Evolutionary conservation across 2,329 filamentous ascomycete species (phyloP).

Genomic region (Fusarium brachygibbosum): DNA sequence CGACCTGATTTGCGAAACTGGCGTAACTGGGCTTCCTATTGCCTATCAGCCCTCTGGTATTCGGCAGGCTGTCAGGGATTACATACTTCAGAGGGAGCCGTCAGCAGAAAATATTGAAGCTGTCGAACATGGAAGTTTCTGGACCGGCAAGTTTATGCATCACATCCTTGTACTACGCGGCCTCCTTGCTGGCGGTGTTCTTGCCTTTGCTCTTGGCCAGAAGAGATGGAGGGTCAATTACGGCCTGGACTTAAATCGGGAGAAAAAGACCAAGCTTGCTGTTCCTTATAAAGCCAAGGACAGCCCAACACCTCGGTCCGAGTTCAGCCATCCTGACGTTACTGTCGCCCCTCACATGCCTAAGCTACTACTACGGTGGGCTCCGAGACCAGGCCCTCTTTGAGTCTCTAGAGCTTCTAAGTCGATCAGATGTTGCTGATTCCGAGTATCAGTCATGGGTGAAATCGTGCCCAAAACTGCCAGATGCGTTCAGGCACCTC

Average conservation of each 20-base stretch:
- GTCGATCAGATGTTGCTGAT: conserved; percentile 64
- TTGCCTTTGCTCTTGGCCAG: conserved; percentile 65
- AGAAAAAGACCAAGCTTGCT: conserved; percentile 61
- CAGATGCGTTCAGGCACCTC: conserved; percentile 57
- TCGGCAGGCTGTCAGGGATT: conserved; percentile 35
- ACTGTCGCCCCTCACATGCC: conserved; percentile 66
- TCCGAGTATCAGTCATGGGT: conserved; percentile 67
- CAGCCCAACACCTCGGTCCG: conserved; percentile 65
- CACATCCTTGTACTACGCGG: conserved; percentile 58
- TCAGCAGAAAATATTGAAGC: too few species aligned
- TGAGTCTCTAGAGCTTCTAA: conserved; percentile 61
- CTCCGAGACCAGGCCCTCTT: conserved; percentile 65
- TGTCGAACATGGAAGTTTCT: too few species aligned
- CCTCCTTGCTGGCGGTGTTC: conserved; percentile 67
- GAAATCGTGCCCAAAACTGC: conserved; percentile 49
- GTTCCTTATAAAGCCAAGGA: conserved; percentile 74
- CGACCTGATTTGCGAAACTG: conserved; percentile 57
- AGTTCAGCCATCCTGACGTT: conserved; percentile 74
- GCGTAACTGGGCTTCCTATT: conserved; percentile 60
- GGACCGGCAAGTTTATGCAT: too few species aligned
- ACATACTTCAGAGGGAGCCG: too few species aligned
- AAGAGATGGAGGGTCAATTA: conserved; percentile 78
- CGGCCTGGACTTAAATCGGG: conserved; percentile 63
- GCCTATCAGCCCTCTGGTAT: conserved; percentile 49
- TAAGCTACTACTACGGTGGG: conserved; percentile 70